phyloP scores from a whole-genome alignment of 2,329 filamentous ascomycete species.

The Zymoseptoria passerinii region DNA sequence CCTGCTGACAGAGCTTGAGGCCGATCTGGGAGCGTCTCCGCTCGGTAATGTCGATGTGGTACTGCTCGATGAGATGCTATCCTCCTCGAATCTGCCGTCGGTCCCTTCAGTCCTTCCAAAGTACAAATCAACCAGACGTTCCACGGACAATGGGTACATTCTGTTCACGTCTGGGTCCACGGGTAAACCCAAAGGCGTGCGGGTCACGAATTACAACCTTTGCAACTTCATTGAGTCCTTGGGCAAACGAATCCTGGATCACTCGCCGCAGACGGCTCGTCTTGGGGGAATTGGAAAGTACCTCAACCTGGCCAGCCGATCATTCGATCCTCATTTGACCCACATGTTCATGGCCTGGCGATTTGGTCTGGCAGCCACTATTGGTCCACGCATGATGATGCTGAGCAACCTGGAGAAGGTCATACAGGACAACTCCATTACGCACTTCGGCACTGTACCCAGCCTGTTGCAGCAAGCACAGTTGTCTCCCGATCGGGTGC shows the following conservation, averaged over 20 bases:
- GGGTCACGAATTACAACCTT: slow-evolving; percentile 66
- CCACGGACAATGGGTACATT: slow-evolving; percentile 7
- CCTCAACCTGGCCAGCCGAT: slow-evolving; percentile 10
- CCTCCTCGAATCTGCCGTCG: not conserved
- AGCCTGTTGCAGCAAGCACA: slow-evolving; percentile 11
- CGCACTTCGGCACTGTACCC: slow-evolving; percentile 10
- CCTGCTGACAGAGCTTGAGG: not conserved
- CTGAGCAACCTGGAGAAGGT: slow-evolving; percentile 9
- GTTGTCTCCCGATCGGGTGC: slow-evolving; percentile 7
- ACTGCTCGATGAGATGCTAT: not conserved
- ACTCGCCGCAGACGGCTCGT: slow-evolving; percentile 3
- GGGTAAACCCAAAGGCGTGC: slow-evolving; percentile 66
- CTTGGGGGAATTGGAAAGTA: slow-evolving; percentile 9
- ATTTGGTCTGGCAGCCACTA: slow-evolving; percentile 6
- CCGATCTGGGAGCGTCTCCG: not conserved
- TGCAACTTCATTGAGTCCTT: slow-evolving; percentile 9
- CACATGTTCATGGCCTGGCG: slow-evolving; percentile 12
- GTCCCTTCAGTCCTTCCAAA: not conserved
- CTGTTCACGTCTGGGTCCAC: slow-evolving; percentile 53
- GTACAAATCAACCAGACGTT: not conserved
- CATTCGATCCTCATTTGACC: slow-evolving; percentile 12
- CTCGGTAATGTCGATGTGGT: slow-evolving; percentile 3
- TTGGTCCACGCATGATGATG: slow-evolving; percentile 8
- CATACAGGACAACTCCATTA: slow-evolving; percentile 6
- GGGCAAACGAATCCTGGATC: slow-evolving; percentile 8